Evolutionary conservation across 192 early-diverging fungal species (phyloP), one percentile per base, ranked within the genome.

Genomic region (Pecoramyces ruminantium): DNA sequence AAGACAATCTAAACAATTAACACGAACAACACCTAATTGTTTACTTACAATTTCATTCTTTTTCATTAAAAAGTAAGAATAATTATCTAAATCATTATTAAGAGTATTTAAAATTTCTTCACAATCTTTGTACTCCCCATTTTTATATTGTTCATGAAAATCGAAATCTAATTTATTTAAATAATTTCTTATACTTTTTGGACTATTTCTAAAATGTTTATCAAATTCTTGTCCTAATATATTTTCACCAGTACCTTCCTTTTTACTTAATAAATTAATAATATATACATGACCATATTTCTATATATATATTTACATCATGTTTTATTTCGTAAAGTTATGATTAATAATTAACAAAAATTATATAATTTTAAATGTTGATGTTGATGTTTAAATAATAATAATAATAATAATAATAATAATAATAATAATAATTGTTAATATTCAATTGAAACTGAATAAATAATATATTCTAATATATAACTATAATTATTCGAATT

Each of bases 1-100:
- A 27, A 99, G 82, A 86, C 97, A 99, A 83, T 99, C 97, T 79
- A 99, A 97, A 81, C 97, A 99, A 83, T 99, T 99, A 80, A 95
- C 96, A 25, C 97, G 89, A 4, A 97, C 89, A 13, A 98, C 90
- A 28, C 97, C 97, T n/a, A 67, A 67, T 67, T 67, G 51, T n/a
- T 67, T 67, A 67, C 25, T 67, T 4, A 67, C 51, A 67, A 67
- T n/a, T 9, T 67, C 51, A 67, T n/a, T n/a, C 0, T 67, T 67
- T 21, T 67, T 67, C 51, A 67, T n/a, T 67, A 67, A 67, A 11
- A 67, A 67, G 9, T 67, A 67, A 0, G 51, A 21, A 67, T 67
- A 67, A 67, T 67, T 67, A 67, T 67, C 51, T 67, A 67, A 67
- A n/a, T 67, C 51, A 67, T n/a, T 67, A 67, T 67, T 67, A 9